Percentiles rank a stretch among this genome's conserved stretches.
phyloP scores from a whole-genome alignment of 352 stramenopile genomes.

The Phytophthora citrophthora region DNA sequence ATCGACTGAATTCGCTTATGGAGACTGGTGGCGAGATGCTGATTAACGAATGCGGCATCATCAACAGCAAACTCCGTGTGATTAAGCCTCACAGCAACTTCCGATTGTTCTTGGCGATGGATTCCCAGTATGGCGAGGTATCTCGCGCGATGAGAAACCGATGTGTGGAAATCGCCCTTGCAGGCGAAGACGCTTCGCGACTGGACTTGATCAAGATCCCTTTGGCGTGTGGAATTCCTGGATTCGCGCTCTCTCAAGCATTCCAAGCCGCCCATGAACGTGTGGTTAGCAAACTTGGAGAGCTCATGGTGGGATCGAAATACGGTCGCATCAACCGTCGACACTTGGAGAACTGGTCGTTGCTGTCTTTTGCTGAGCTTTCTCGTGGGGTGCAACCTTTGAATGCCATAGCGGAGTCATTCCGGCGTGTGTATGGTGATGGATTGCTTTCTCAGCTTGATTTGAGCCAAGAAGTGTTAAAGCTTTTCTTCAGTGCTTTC shows the following conservation, averaged over 20 bases:
- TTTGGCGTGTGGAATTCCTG: slow-evolving; percentile 60
- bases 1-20: slow-evolving; percentile 99
- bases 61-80: slow-evolving; percentile 91
- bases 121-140: slow-evolving; percentile 96
- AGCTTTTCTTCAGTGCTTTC: slow-evolving; percentile 49
- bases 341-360: slow-evolving; percentile 81
- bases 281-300: slow-evolving; percentile 44
- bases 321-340: slow-evolving; percentile 63
- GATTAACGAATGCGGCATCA: slow-evolving; percentile 98
- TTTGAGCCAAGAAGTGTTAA: slow-evolving; percentile 43
- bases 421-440: slow-evolving; percentile 71
- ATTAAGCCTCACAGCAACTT: slow-evolving; percentile 99
- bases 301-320: slow-evolving; percentile 31
- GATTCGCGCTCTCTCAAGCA: slow-evolving; percentile 64
- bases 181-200: slow-evolving; percentile 52
- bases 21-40: slow-evolving; percentile 97
- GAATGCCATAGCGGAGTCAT: slow-evolving; percentile 56
- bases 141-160: slow-evolving; percentile 99
- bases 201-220: slow-evolving; percentile 78
- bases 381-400: slow-evolving; percentile 55
- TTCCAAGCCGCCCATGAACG: slow-evolving; percentile 69
- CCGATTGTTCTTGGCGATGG: slow-evolving; percentile 98
- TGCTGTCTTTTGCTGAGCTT: slow-evolving; percentile 69
- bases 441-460: slow-evolving; percentile 50
- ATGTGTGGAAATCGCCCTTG: slow-evolving; percentile 97